These are phyloP conservation scores for Calocera viscosa DNA, from an alignment of 768 basidiomycete species.

Conservation along the genomic window DNA sequence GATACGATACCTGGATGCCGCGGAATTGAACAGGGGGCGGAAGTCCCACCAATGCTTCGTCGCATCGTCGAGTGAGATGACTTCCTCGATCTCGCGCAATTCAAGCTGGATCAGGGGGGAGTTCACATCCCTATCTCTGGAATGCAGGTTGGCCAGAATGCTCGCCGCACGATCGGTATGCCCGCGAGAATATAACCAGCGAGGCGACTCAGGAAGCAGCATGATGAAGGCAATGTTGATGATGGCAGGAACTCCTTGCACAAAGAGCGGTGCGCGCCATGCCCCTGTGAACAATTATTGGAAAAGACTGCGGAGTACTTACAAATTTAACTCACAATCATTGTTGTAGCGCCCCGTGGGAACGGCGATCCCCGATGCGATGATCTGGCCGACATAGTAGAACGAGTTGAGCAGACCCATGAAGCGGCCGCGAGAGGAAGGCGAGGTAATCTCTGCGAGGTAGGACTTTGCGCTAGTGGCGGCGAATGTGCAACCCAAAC, in stretches of 20 bases:
- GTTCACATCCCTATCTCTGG: slow-evolving; percentile 33
- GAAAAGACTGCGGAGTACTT: too few relatives aligned
- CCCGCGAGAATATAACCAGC: slow-evolving; percentile 43
- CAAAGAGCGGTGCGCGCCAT: slow-evolving; percentile 41
- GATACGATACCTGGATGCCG: slow-evolving; percentile 36
- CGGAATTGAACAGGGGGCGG: slow-evolving; percentile 37
- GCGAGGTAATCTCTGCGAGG: slow-evolving; percentile 40
- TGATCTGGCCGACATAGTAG: slow-evolving; percentile 44
- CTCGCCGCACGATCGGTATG: slow-evolving; percentile 32
- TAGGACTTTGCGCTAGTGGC: slow-evolving; percentile 41
- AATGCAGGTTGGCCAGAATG: slow-evolving; percentile 40
- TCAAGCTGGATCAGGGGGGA: slow-evolving; percentile 42
- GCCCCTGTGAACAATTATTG: too few relatives aligned
- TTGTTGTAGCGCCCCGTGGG: slow-evolving; percentile 32
- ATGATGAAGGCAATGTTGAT: slow-evolving; percentile 38
- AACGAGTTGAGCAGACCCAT: slow-evolving; percentile 44
- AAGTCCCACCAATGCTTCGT: slow-evolving; percentile 42
- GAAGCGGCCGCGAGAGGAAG: slow-evolving; percentile 38
- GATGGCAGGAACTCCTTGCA: slow-evolving; percentile 39
- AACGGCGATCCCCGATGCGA: slow-evolving; percentile 45
- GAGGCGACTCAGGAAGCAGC: slow-evolving; percentile 42
- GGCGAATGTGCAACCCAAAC: slow-evolving; percentile 35
- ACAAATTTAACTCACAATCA: too few relatives aligned
- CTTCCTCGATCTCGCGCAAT: slow-evolving; percentile 43
- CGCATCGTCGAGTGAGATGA: slow-evolving; percentile 33